A percentile compares a stretch with the other conserved stretches of the same genome.
Conservation (phyloP, 108 stramenopile genomes). For the Aureococcus anophagefferens region DNA sequence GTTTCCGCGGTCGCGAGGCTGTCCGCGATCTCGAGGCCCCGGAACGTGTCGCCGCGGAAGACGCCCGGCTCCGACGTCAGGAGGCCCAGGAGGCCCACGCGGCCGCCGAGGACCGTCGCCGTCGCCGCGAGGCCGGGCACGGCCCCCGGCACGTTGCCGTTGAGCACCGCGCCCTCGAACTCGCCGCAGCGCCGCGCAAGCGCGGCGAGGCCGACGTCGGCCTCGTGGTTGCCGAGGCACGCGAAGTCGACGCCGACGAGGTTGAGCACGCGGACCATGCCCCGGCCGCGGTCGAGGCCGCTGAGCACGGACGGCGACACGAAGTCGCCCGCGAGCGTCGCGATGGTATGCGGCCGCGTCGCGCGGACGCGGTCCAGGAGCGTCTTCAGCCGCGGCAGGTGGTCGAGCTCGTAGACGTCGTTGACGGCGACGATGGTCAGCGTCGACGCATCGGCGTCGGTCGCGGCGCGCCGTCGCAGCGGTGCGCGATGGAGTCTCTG, state of each 20-base stretch:
- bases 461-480: too few relatives aligned
- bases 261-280: conserved; percentile 48
- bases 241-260: conserved; percentile 53
- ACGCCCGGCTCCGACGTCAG: conserved; percentile 55
- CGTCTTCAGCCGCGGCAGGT: conserved; percentile 36
- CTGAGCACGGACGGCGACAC: conserved; percentile 50
- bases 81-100: conserved; percentile 55
- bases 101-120: background rate
- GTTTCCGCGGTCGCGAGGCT: conserved; percentile 34
- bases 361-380: conserved; percentile 16
- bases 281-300: conserved; percentile 56
- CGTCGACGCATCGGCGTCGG: too few relatives aligned
- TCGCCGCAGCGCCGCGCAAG: conserved; percentile 5
- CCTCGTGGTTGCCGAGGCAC: conserved; percentile 67
- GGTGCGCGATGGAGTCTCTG: too few relatives aligned
- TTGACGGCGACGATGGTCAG: conserved; percentile 42
- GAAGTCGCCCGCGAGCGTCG: conserved; percentile 38
- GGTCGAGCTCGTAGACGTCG: conserved; percentile 43
- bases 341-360: too few relatives aligned
- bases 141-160: conserved; percentile 6
- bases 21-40: conserved; percentile 46
- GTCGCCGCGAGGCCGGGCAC: background rate
- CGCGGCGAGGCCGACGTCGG: conserved; percentile 42
- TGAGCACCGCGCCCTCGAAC: conserved; percentile 7
- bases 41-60: conserved; percentile 55